These are phyloP conservation scores for Serendipita vermifera DNA, from an alignment of 768 basidiomycete genomes.

Conservation along the genomic window DNA sequence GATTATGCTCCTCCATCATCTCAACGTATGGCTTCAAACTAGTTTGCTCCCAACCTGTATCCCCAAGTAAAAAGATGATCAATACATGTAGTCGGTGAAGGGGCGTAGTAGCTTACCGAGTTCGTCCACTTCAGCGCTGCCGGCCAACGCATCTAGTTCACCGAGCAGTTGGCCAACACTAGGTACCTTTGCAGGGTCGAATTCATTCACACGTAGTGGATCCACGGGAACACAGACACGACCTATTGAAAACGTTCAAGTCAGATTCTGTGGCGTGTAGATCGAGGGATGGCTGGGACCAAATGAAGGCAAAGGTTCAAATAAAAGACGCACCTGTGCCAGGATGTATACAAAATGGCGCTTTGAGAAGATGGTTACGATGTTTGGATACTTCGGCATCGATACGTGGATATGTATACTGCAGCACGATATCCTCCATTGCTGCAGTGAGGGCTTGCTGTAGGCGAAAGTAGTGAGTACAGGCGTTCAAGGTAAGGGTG, in stretches of 20 bases:
- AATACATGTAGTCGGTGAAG: constrained; percentile 28
- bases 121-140: constrained; percentile 14
- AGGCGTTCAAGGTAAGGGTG: too few species aligned
- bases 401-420: constrained; percentile 91
- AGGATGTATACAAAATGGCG: constrained; percentile 94
- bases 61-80: background rate
- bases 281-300: too few species aligned
- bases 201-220: constrained; percentile 56
- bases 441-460: constrained; percentile 33
- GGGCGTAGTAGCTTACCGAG: constrained; percentile 41
- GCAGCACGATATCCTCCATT: constrained; percentile 78
- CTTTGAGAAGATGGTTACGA: constrained; percentile 93
- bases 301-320: too few species aligned
- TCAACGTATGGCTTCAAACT: constrained; percentile 82
- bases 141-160: constrained; percentile 47
- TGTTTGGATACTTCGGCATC: constrained; percentile 97
- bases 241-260: too few species aligned
- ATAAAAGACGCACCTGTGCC: constrained; percentile 43
- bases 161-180: constrained; percentile 71
- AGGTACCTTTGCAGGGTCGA: constrained; percentile 76
- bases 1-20: constrained; percentile 62
- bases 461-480: too few species aligned
- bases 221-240: constrained; percentile 90
- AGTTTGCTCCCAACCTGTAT: constrained; percentile 83
- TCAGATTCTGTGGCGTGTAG: too few species aligned